These are phyloP conservation scores for Aspergillus sp. DNA, from an alignment of 2,329 filamentous ascomycete species.

Conservation along the genomic window DNA sequence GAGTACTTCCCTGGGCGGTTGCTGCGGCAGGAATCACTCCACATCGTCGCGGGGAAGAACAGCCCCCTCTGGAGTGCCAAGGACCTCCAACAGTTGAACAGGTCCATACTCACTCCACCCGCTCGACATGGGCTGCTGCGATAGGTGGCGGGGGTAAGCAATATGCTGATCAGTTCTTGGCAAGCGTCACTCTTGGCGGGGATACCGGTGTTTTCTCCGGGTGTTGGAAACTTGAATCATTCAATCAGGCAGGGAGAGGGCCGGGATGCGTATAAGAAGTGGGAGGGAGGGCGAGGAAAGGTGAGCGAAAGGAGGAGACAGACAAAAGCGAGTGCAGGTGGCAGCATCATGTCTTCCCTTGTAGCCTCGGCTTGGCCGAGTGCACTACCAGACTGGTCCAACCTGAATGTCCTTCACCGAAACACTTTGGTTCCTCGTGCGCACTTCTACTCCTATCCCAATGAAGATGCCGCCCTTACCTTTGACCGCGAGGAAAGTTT, in stretches of 20 bases:
- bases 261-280: no score
- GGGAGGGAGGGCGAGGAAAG: no score
- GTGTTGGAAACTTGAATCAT: not conserved
- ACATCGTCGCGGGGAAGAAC: not conserved
- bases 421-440: conserved; percentile 17
- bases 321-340: no score
- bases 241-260: no score
- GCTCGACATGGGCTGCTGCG: not conserved
- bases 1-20: not conserved
- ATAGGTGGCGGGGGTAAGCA: not conserved
- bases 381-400: conserved; percentile 8
- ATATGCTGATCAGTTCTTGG: not conserved
- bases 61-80: not conserved
- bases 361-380: conserved; percentile 7
- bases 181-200: not conserved
- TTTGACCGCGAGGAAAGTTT: conserved; percentile 9
- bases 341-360: not conserved
- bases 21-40: not conserved
- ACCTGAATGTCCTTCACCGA: conserved; percentile 14
- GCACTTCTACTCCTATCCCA: conserved; percentile 13
- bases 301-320: no score
- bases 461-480: conserved; percentile 7
- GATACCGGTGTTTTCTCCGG: not conserved
- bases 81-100: not conserved
- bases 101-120: not conserved